Evolutionary conservation across 495 filamentous ascomycete genomes (phyloP).

Genomic region (Neurospora sp.): DNA sequence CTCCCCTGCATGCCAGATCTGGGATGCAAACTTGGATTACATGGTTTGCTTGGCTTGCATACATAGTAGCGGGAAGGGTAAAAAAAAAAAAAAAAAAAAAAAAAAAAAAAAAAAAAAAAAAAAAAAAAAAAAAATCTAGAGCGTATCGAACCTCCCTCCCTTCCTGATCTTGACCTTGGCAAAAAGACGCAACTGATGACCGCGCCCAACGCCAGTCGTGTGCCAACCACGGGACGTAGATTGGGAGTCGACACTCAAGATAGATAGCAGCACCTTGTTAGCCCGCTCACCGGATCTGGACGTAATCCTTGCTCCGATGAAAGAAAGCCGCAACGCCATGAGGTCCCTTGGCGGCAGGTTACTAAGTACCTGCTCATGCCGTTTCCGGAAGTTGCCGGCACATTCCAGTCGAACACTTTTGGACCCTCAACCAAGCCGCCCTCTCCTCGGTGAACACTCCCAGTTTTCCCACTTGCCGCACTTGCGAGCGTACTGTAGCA

Average conservation of each 20-base stretch:
- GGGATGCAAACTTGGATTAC: not conserved
- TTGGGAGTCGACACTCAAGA: not conserved
- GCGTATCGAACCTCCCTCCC: not conserved
- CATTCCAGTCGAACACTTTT: slow-evolving; percentile 2
- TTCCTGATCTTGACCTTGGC: not conserved
- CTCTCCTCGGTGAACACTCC: not conserved
- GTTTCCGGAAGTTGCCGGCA: slow-evolving; percentile 3
- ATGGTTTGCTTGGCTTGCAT: not conserved
- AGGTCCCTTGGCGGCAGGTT: not conserved
- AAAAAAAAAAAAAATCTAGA: not conserved
- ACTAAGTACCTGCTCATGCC: not conserved
- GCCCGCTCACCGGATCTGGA: not conserved
- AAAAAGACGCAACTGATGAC: not conserved
- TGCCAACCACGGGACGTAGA: not conserved
- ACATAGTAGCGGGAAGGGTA: not conserved
- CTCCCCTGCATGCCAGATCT: not conserved
- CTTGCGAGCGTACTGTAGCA: not conserved
- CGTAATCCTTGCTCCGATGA: not conserved
- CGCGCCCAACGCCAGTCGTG: not conserved
- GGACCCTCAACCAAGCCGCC: not conserved
- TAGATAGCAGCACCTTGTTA: not conserved
- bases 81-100: not conserved
- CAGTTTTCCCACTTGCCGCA: not conserved
- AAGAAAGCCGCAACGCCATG: not conserved
- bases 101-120: not conserved